Evolutionary conservation across 352 stramenopile species (phyloP).

Genomic region (Phytopythium montanum): DNA sequence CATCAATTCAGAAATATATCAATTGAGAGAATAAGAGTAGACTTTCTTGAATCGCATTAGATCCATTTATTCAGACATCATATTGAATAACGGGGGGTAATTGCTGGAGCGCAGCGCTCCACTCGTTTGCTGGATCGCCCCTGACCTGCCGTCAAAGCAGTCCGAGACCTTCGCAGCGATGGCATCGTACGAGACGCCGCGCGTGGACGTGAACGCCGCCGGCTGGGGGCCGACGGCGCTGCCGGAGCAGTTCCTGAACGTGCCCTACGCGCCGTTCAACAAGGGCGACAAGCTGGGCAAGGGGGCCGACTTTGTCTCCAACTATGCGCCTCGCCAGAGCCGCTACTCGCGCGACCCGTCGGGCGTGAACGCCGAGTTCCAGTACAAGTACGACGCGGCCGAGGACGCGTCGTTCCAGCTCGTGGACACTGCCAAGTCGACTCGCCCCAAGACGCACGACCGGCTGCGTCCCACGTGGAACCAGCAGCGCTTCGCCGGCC

Average conservation of each 20-base stretch:
- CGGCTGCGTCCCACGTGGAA: conserved; percentile 81
- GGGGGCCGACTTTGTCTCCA: conserved; percentile 91
- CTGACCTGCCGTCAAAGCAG: not conserved
- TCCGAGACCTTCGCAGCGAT: conserved; percentile 20
- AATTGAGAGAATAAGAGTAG: not conserved
- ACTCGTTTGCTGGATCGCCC: conserved; percentile 1
- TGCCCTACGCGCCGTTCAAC: conserved; percentile 96
- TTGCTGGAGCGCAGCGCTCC: not conserved
- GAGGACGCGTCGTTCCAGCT: conserved; percentile 93
- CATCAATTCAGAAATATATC: no score
- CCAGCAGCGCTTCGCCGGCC: conserved; percentile 77
- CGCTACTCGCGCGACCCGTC: conserved; percentile 67
- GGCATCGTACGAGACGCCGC: conserved; percentile 69
- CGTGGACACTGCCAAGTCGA: conserved; percentile 92
- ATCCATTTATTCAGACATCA: not conserved
- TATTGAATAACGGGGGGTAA: not conserved
- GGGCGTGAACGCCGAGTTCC: conserved; percentile 91
- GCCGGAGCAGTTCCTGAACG: conserved; percentile 88
- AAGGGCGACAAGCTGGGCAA: conserved; percentile 94
- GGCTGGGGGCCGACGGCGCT: conserved; percentile 86
- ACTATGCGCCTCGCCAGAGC: conserved; percentile 52
- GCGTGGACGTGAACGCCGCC: conserved; percentile 77
- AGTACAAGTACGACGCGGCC: conserved; percentile 92
- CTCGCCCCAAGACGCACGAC: conserved; percentile 71
- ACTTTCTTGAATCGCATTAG: not conserved